Base-by-base conservation (phyloP, 345 rosid species). In the Reutealis trisperma region DNA sequence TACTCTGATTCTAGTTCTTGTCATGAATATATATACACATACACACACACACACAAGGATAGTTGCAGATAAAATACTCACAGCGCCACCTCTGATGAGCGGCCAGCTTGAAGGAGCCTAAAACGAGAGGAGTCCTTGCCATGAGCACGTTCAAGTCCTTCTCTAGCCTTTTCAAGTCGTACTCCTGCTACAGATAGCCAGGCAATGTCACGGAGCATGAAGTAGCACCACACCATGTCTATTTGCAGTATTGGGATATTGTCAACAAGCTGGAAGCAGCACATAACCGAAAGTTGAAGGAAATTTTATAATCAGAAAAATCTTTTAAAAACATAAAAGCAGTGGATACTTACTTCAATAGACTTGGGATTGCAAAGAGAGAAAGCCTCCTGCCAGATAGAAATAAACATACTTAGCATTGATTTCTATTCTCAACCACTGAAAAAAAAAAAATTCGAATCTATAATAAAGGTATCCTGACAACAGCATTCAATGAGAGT, bases 161-260 rank as follows among this genome's bases (percentile, higher is more conserved):
- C 91, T 87, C 97, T 93, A 25, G 98, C 97, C 74, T 86, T 92
- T 73, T 85, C 86, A 60, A 95, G 93, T 30, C 97, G 96, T 57
- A 85, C 70, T 67, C 98, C 98, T 45, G 97, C 99, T 80, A 85
- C 90, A n/a, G 99, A 87, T 25, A 95, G 89, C 83, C 94, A 86
- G 44, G 90, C 91, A 85, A 95, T 76, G 84, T 95, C 97, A 68
- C 77, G 90, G 55, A 93, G 96, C 97, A 92, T 85, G 88, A 93
- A 95, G 80, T 90, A 93, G 82, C 98, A 95, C 99, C 99, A 95
- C 18, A 93, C 99, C 87, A 93, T 92, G 91, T 95, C 98, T 83
- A 95, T 90, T 88, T 95, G 94, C 86, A 95, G 85, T 60, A 95
- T 90, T 45, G 99, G 90, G 80, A 93, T 87, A 79, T 93, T 95